Conservation (phyloP, 2,329 filamentous ascomycete genomes). For the Hypomyces perniciosus region DNA sequence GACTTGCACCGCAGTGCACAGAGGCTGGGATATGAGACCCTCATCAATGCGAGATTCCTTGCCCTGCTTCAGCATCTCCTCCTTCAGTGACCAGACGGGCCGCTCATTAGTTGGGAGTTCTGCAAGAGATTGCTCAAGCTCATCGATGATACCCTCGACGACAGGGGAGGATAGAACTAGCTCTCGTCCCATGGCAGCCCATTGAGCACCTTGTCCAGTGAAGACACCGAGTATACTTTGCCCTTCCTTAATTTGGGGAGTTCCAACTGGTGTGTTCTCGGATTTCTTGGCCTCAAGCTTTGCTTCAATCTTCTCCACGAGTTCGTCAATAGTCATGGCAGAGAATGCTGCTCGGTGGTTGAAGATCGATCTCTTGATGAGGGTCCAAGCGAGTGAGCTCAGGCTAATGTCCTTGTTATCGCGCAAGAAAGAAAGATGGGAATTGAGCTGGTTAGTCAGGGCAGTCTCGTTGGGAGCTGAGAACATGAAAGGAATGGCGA, state of each 20-base stretch:
- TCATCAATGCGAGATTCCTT: not conserved
- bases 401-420: not conserved
- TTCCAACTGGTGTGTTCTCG: not conserved
- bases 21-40: not conserved
- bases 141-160: not conserved
- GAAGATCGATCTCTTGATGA: not conserved
- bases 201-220: constrained; percentile 31
- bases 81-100: not conserved
- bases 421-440: not conserved
- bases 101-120: not conserved
- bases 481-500: not conserved
- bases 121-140: not conserved
- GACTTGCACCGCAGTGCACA: not conserved
- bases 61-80: not conserved
- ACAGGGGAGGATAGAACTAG: constrained; percentile 1
- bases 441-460: not conserved
- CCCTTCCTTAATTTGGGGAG: not conserved
- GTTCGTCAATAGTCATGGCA: not conserved
- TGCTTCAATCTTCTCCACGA: constrained; percentile 32
- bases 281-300: constrained; percentile 26
- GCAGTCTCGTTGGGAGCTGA: not conserved
- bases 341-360: not conserved
- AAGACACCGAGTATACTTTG: constrained; percentile 22
- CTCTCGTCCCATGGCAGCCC: constrained; percentile 25
- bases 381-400: not conserved